A percentile compares a stretch with the other conserved stretches of the same genome.
Evolutionary conservation across 805 yeast genomes (phyloP).

Genomic region (Starmerella khaoyaiensis): DNA sequence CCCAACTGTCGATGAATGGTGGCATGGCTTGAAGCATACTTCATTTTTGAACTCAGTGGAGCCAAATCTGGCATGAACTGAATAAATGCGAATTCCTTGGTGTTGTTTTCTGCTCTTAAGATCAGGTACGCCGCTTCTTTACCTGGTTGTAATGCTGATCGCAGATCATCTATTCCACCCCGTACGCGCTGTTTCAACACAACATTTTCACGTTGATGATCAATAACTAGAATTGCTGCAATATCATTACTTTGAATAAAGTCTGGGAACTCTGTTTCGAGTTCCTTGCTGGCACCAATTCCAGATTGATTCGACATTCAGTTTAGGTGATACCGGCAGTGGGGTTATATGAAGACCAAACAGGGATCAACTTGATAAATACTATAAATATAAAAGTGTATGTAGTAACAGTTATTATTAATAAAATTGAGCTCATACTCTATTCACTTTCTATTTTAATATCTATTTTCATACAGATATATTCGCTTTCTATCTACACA

Average conservation of each 20-base stretch:
- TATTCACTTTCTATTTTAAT: too few species aligned
- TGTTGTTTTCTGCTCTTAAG: slow-evolving; percentile 25
- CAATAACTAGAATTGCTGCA: slow-evolving; percentile 32
- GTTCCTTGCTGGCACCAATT: slow-evolving; percentile 36
- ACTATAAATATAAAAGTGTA: too few species aligned
- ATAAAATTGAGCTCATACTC: too few species aligned
- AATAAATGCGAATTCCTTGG: slow-evolving; percentile 41
- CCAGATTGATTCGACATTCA: slow-evolving; percentile 64
- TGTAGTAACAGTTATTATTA: too few species aligned
- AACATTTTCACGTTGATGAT: slow-evolving; percentile 28
- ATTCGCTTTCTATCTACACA: too few species aligned
- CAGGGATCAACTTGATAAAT: too few species aligned
- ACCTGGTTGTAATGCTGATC: slow-evolving; percentile 27
- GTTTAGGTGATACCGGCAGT: too few species aligned
- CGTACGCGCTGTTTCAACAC: slow-evolving; percentile 24
- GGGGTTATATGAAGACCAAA: too few species aligned
- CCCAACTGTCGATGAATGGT: slow-evolving; percentile 68
- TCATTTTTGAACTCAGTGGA: slow-evolving; percentile 73
- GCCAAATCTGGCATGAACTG: slow-evolving; percentile 81
- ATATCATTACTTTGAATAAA: slow-evolving; percentile 30
- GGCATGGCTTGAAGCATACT: slow-evolving; percentile 82
- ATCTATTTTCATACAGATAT: too few species aligned
- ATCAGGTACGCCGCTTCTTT: slow-evolving; percentile 40
- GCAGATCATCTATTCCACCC: slow-evolving; percentile 28
- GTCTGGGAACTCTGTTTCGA: slow-evolving; percentile 35